Percentiles rank a stretch among this genome's conserved stretches.
Evolutionary conservation across 2,329 filamentous ascomycete species (phyloP).

Genomic region (Penicillium sp.): DNA sequence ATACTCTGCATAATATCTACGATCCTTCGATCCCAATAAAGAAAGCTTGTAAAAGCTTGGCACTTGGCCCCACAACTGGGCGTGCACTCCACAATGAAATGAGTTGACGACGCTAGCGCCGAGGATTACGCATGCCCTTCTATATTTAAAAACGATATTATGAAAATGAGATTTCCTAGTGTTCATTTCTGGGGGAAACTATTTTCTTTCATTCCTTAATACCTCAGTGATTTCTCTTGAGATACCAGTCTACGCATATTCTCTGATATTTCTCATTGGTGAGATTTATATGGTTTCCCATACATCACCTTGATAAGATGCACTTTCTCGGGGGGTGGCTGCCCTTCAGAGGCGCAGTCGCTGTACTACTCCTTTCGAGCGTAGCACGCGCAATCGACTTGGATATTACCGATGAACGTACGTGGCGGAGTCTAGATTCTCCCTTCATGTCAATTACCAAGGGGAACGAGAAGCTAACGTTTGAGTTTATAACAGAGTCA

Average conservation of each 20-base stretch:
- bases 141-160: conserved; percentile 11
- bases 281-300: neutral
- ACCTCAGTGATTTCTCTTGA: neutral
- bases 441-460: neutral
- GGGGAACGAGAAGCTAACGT: neutral
- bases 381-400: conserved; percentile 24
- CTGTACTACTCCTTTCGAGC: conserved; percentile 2
- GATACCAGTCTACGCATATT: neutral
- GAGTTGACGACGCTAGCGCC: conserved; percentile 26
- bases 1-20: neutral
- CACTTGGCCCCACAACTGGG: conserved; percentile 4
- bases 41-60: conserved; percentile 23
- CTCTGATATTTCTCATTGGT: neutral
- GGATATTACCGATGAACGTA: conserved; percentile 29
- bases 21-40: neutral
- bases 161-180: conserved; percentile 1
- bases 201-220: neutral
- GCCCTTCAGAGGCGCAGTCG: neutral
- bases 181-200: neutral
- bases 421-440: neutral
- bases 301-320: conserved; percentile 5
- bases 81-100: conserved; percentile 12
- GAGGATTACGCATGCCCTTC: conserved; percentile 23
- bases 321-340: neutral
- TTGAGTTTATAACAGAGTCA: conserved; percentile 6